Base-by-base conservation (phyloP, 345 rosid genomes). In the Schrenkiella parvula region DNA sequence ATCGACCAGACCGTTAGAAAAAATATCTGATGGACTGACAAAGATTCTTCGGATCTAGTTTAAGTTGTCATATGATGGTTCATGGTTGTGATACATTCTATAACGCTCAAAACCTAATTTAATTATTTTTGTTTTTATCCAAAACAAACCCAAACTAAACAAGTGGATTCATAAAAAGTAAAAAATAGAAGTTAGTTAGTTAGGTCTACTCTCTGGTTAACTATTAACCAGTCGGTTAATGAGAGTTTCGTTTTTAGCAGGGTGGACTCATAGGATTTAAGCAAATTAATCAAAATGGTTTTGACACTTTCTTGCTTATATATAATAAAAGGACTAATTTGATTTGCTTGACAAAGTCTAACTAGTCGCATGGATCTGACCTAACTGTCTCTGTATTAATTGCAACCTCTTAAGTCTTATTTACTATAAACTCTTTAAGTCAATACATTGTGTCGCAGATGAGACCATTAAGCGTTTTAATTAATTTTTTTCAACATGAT, bases 261-360 rank as follows among this genome's bases (percentile, higher is more conserved):
- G 21, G 48, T 32, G 25, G 34, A 53, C 76, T 54, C 17, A 32
- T 56, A n/a, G 34, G 43, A 34, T 19, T 35, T 37, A 56, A 56
- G 59, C 72, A 73, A 46, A 13, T 73, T 73, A 60, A 73, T 65
- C 78, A 66, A 74, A n/a, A 37, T 47, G 51, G 54, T 42, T 66
- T 74, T 66, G 59, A 57, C 61, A 46, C 23, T 66, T 58, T 38
- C 28, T 56, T 48, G 28, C 38, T 17, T 12, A 56, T 31, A 74
- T 44, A 23, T 23, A 23, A 23, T 14, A 25, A 56, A 74, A 19
- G 35, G 11, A 50, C 23, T 22, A 19, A 39, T 19, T 65, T 35
- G 18, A n/a, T 38, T 50, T 59, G 18, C 5, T 48, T 28, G 44
- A 59, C 13, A 44, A 23, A 56, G 41, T 56, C 61, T 31, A 8